Evolutionary conservation across 2,329 filamentous ascomycete genomes (phyloP).

Genomic region (Ilyonectria mors-panacis): DNA sequence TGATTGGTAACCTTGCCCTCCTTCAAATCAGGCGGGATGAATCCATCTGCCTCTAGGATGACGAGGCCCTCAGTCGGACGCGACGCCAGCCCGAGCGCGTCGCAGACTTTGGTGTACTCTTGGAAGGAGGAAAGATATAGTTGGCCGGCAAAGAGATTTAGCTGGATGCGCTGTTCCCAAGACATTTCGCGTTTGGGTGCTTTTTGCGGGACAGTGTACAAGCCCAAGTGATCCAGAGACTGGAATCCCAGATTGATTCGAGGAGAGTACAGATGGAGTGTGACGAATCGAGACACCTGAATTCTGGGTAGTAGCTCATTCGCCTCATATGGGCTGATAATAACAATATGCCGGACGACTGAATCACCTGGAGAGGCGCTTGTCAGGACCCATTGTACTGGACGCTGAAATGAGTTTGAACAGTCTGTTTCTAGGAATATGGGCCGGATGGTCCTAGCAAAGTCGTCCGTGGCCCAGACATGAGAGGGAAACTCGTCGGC

Average conservation of each 20-base stretch:
- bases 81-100: constrained; percentile 65
- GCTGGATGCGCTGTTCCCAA: constrained; percentile 57
- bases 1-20: constrained; percentile 27
- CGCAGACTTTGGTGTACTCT: constrained; percentile 69
- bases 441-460: constrained; percentile 26
- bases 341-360: neutral
- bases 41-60: constrained; percentile 48
- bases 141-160: constrained; percentile 79
- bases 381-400: constrained; percentile 45
- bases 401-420: constrained; percentile 43
- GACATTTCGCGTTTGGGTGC: accelerated
- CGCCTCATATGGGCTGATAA: constrained; percentile 74
- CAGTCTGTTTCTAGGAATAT: neutral
- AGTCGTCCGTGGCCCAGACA: constrained; percentile 41
- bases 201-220: constrained; percentile 37
- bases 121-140: constrained; percentile 70
- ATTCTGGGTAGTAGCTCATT: constrained; percentile 64
- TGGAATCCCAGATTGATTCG: constrained; percentile 52
- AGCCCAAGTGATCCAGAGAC: constrained; percentile 34
- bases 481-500: constrained; percentile 25
- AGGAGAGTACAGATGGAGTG: constrained; percentile 68
- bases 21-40: constrained; percentile 45
- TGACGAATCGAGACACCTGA: constrained; percentile 49
- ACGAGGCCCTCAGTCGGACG: constrained; percentile 41
- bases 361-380: neutral